Conservation (phyloP, 345 rosid genomes). For the Eutrema japonicum region DNA sequence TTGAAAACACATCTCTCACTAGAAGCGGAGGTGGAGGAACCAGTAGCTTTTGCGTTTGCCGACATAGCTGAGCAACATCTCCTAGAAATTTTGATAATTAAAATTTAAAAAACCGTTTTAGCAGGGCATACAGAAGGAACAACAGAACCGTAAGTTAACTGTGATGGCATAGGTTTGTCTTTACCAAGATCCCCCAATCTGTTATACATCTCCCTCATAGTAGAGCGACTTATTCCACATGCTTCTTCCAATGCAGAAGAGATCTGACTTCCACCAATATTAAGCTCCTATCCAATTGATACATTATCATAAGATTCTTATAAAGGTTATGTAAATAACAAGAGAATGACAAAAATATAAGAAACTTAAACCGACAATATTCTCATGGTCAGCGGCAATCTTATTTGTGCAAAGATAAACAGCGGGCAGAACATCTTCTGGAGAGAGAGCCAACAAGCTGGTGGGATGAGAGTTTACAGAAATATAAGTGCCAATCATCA, state of each 20-base stretch:
- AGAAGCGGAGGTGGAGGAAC: constrained; percentile 75
- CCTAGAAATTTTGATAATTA: constrained; percentile 50
- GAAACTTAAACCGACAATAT: constrained; percentile 55
- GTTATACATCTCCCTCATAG: constrained; percentile 77
- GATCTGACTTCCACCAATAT: constrained; percentile 85
- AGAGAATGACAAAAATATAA: background rate
- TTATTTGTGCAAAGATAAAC: constrained; percentile 87
- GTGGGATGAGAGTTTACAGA: constrained; percentile 33
- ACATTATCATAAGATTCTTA: constrained; percentile 15
- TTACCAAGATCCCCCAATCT: constrained; percentile 87
- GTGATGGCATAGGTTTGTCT: constrained; percentile 6
- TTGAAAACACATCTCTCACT: constrained; percentile 67
- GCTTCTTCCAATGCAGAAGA: constrained; percentile 84
- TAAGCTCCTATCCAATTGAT: constrained; percentile 64
- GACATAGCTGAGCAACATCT: constrained; percentile 88
- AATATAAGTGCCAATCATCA: constrained; percentile 12
- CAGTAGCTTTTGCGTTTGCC: constrained; percentile 82
- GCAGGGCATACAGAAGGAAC: constrained; percentile 15
- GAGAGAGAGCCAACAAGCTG: constrained; percentile 89
- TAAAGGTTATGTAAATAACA: background rate
- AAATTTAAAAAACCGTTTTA: background rate
- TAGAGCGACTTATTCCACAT: constrained; percentile 75
- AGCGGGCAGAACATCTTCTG: constrained; percentile 83
- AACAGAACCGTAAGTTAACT: constrained; percentile 15
- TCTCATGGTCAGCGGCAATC: constrained; percentile 88